A percentile compares a stretch with the other conserved stretches of the same genome.
Conservation (phyloP, 805 yeast genomes). For the Metschnikowia gruessii region DNA sequence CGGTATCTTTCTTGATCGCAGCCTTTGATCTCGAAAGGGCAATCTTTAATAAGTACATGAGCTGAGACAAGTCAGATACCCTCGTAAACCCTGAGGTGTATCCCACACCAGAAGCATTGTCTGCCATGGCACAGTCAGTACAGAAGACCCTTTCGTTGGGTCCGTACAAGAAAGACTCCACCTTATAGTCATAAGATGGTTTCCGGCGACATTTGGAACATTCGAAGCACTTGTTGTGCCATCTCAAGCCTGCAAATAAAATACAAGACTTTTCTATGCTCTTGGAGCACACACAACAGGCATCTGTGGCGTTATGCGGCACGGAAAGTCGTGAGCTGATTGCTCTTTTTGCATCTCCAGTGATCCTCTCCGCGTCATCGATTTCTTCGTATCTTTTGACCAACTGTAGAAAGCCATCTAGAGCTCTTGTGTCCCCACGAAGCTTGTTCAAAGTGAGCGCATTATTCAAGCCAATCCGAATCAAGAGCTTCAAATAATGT, state of each 20-base stretch:
- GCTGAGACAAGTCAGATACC: constrained; percentile 71
- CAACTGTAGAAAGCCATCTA: constrained; percentile 59
- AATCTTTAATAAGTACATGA: constrained; percentile 72
- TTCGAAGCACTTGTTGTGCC: constrained; percentile 77
- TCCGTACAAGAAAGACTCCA: constrained; percentile 17
- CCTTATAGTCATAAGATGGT: constrained; percentile 13
- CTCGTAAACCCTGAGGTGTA: constrained; percentile 47
- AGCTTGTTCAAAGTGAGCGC: constrained; percentile 67
- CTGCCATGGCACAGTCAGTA: constrained; percentile 55
- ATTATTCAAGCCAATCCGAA: constrained; percentile 73
- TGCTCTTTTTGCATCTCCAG: constrained; percentile 10
- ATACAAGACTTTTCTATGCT: constrained; percentile 85
- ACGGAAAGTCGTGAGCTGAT: constrained; percentile 37
- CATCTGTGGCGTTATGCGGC: constrained; percentile 65
- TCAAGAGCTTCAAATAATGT: constrained; percentile 82
- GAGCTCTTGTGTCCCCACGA: constrained; percentile 55
- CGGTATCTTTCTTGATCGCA: constrained; percentile 43
- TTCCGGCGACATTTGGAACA: constrained; percentile 58
- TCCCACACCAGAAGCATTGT: constrained; percentile 28
- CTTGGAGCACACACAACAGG: constrained; percentile 66
- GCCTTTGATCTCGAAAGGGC: constrained; percentile 74
- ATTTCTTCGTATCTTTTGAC: constrained; percentile 36
- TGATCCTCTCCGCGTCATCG: constrained; percentile 12
- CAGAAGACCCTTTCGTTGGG: constrained; percentile 46
- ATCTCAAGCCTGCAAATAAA: constrained; percentile 57